Base-by-base conservation (phyloP, 2,329 filamentous ascomycete species). In the Ampelomyces quisqualis region DNA sequence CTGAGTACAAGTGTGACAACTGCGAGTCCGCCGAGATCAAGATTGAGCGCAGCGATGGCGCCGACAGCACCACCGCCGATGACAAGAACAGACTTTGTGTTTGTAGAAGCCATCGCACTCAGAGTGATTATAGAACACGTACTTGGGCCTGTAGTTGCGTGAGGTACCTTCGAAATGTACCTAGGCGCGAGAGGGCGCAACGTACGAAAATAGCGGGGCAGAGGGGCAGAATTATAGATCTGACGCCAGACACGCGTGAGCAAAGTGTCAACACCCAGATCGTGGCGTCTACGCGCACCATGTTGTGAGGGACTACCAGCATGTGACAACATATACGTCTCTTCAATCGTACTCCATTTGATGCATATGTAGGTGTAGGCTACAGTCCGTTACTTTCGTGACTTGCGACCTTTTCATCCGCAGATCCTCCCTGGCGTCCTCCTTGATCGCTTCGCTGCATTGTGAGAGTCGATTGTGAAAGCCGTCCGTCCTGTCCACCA, bases 11-110 rank as follows among this genome's bases (percentile, higher is more conserved):
- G 67, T 0, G 79, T 80, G 3, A 82, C 77, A 7, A 55, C 65
- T n/a, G 77, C 77, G 14, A 68, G 63, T 6, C 71, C 72, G 4
- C 76, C 76, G 5, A 64, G 56, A 55, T 82, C 74, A 13, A 83
- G 69, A 18, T 74, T 75, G 29, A 78, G 73, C 4, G 77, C 77
- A 3, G 76, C 74, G 53, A 82, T 77, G 0, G 77, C 74, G 17
- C 79, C 79, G 2, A 81, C 73, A 5, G 76, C 77, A 7, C 80
- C 80, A 7, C 70, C 69, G 14, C 80, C 79, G 10, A 82, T 63
- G 4, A 82, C 57, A 4, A 81, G 70, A 3, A 81, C 68, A 17
- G 64, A 70, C 38, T 61, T 65, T 47, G 58, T 64, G 21, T 49
- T 43, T 1, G 14, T 33, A 7, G 58, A 47, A 55, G 57, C 22